Percentiles rank a stretch among this genome's conserved stretches.
These are phyloP conservation scores for Groenewaldozyma auringiensis DNA, from an alignment of 1,139 yeast genomes.

Conservation along the genomic window DNA sequence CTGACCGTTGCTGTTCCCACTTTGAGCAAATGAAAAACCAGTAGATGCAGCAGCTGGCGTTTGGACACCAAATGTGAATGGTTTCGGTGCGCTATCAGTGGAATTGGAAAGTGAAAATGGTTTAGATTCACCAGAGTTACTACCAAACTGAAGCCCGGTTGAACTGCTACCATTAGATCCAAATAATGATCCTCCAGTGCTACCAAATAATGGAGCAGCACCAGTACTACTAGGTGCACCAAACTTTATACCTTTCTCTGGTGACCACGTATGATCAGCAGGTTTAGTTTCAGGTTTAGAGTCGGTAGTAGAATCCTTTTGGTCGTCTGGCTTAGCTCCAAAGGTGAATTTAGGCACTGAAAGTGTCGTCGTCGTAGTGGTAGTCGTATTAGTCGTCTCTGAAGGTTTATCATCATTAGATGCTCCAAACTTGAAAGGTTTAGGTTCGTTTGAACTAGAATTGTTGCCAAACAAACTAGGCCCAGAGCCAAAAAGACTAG, in stretches of 20 bases:
- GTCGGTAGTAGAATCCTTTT: background rate
- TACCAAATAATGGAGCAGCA: background rate
- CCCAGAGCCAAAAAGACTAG: too few relatives aligned
- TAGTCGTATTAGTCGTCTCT: background rate
- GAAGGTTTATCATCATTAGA: background rate
- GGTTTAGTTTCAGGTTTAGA: constrained; percentile 2
- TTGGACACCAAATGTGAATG: constrained; percentile 6
- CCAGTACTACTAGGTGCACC: constrained; percentile 13
- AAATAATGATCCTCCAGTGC: constrained; percentile 24
- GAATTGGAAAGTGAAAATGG: background rate
- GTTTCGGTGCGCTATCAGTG: background rate
- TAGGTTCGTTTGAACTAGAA: constrained; percentile 17
- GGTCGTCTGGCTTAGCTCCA: background rate
- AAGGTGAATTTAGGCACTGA: constrained; percentile 1
- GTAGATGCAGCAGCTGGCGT: constrained; percentile 8
- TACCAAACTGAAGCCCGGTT: constrained; percentile 10
- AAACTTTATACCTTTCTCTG: constrained; percentile 31
- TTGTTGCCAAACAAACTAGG: too few relatives aligned
- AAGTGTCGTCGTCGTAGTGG: background rate
- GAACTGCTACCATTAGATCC: constrained; percentile 16
- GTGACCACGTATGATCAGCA: constrained; percentile 27
- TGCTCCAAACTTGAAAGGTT: constrained; percentile 16
- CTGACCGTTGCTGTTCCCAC: constrained; percentile 12
- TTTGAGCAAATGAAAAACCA: constrained; percentile 15
- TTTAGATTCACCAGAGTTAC: constrained; percentile 3